These are phyloP conservation scores for Volvox africanus DNA, from an alignment of 139 green algal genomes.

Conservation along the genomic window DNA sequence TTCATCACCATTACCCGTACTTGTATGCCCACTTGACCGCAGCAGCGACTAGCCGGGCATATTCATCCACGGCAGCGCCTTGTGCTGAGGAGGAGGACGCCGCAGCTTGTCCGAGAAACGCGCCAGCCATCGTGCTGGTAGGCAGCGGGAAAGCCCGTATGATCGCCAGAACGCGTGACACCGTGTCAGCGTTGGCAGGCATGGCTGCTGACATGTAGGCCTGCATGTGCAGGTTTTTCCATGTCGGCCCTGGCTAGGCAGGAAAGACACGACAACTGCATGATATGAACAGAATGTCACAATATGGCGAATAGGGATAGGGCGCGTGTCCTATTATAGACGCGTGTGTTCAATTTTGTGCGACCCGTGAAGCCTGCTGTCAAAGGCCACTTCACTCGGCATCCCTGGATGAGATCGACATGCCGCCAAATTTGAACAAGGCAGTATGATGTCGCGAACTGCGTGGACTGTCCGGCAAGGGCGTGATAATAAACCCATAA, in stretches of 20 bases:
- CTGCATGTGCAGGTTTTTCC: neutral
- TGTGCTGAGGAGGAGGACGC: neutral
- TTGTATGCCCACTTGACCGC: constrained; percentile 67
- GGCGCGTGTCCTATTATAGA: no score
- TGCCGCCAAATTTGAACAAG: no score
- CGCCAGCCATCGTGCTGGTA: neutral
- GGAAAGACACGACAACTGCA: no score
- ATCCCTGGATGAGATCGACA: no score
- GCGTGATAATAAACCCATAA: no score
- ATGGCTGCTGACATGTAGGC: constrained; percentile 20
- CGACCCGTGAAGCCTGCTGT: no score
- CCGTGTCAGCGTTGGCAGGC: neutral
- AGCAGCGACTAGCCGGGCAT: constrained; percentile 45
- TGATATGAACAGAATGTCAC: no score
- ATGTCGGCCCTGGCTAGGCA: neutral
- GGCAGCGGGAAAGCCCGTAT: constrained; percentile 14
- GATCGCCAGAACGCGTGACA: neutral
- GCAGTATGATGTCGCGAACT: no score
- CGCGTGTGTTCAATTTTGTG: no score
- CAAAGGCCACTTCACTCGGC: no score
- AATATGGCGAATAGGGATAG: no score
- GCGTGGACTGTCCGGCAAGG: no score
- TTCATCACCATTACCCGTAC: constrained; percentile 15
- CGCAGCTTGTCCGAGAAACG: neutral
- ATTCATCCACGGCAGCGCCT: constrained; percentile 48